Base-by-base conservation (phyloP, 2,329 filamentous ascomycete genomes). In the Cordyceps pruinosa region DNA sequence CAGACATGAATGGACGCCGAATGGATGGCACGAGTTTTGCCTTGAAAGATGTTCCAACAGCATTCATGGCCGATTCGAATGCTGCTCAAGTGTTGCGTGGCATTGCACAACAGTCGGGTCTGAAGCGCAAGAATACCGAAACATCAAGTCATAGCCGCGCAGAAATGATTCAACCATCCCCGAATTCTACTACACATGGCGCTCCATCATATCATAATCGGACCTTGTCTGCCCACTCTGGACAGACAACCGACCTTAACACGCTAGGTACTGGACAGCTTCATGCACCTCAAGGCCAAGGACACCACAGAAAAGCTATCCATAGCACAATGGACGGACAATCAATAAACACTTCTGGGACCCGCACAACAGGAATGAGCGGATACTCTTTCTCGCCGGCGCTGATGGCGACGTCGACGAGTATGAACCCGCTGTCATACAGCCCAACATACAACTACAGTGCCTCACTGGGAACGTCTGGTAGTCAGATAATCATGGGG, bases 21-120 rank as follows among this genome's bases (percentile, higher is more conserved):
- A 89, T 94, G 56, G 89, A 94, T 64, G 83, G 87, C 2, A 85
- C 88, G 1, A 88, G 91, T 65, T 76, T 93, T 37, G 86, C 82
- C 17, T 82, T 94, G 55, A 73, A 81, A 1, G 88, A 93, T 63
- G 79, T 87, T 1, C 70, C 79, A 8, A 72, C 85, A 15, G 86
- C 89, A 60, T 79, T 80, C 44, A 72, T 79, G 2, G 75, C 81
- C 15, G 83, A 88, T 63, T 74, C 78, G 54, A 83, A 80, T 56
- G 70, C 73, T 0, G 74, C 73, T 0, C 74, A 78, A 51, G 79
- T 77, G 54, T 63, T 80, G 1, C 79, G 80, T 55, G 73, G 37
- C 10, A 17, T 75, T 1, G 71, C 73, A 1, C n/a, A 69, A 7
- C 69, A 74, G 9, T 71, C 75, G 6, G 75, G 62, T 37, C 67